phyloP scores from a whole-genome alignment of 2,329 filamentous ascomycete genomes.

The Diaporthe eres region DNA sequence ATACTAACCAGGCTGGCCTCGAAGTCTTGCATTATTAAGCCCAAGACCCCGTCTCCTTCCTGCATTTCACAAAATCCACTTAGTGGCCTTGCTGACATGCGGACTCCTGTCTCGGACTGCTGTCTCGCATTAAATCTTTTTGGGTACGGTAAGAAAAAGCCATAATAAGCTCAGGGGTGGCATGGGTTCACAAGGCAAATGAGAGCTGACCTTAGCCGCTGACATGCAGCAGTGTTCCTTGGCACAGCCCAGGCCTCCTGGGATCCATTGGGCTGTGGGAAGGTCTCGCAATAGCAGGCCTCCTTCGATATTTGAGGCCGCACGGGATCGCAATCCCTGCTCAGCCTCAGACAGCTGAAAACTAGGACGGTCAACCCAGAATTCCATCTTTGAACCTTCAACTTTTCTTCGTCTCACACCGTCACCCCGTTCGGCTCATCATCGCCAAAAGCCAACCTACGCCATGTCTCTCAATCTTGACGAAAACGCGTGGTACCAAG shows the following conservation, averaged over 20 bases:
- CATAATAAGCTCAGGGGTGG: neutral
- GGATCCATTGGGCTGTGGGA: neutral
- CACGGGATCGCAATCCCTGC: neutral
- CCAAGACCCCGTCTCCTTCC: too few relatives aligned
- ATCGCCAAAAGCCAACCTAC: neutral
- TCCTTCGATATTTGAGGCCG: neutral
- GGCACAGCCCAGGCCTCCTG: neutral
- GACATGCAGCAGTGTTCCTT: neutral
- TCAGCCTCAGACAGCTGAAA: constrained; percentile 13
- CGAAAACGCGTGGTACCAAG: constrained; percentile 32
- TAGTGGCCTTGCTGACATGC: neutral
- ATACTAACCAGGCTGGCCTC: too few relatives aligned
- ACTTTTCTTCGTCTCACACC: neutral
- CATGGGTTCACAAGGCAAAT: neutral
- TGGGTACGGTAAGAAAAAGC: neutral
- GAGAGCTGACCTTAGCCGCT: neutral
- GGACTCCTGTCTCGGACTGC: neutral
- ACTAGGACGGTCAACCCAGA: neutral
- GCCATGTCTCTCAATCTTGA: constrained; percentile 37
- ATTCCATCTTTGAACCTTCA: neutral
- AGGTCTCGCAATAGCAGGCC: neutral
- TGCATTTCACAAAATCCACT: too few relatives aligned
- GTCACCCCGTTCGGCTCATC: neutral
- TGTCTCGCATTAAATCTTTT: neutral
- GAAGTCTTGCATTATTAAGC: too few relatives aligned